phyloP scores from a whole-genome alignment of 768 basidiomycete genomes.

The Gautieria morchelliformis region DNA sequence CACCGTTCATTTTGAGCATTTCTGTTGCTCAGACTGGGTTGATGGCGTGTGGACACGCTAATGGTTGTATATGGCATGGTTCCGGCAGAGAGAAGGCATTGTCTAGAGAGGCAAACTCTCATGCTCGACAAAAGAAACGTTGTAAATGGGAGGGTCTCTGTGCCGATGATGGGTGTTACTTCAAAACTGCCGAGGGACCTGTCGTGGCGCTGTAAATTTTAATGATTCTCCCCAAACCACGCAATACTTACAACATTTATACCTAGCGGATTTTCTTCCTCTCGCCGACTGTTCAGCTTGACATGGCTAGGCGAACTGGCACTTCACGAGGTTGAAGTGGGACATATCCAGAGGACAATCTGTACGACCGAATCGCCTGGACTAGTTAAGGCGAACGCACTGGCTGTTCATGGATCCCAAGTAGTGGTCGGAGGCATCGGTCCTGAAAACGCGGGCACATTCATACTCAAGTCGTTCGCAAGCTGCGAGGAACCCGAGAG shows the following conservation, averaged over 20 bases:
- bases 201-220: slow-evolving; percentile 57
- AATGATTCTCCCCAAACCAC: background rate
- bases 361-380: slow-evolving; percentile 37
- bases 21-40: slow-evolving; percentile 50
- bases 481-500: background rate
- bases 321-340: slow-evolving; percentile 37
- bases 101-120: slow-evolving; percentile 12
- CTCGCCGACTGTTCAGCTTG: slow-evolving; percentile 40
- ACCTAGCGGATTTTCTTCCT: slow-evolving; percentile 39
- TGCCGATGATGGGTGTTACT: slow-evolving; percentile 31
- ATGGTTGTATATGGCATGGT: slow-evolving; percentile 64
- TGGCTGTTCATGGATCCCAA: slow-evolving; percentile 37
- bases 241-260: slow-evolving; percentile 1
- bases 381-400: slow-evolving; percentile 56
- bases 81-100: slow-evolving; percentile 50
- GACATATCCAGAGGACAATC: slow-evolving; percentile 27
- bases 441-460: slow-evolving; percentile 45
- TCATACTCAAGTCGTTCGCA: background rate
- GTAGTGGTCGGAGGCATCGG: slow-evolving; percentile 56
- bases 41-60: slow-evolving; percentile 64
- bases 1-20: slow-evolving; percentile 63
- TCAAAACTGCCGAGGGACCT: slow-evolving; percentile 61
- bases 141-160: slow-evolving; percentile 69
- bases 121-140: slow-evolving; percentile 37
- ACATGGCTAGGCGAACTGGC: slow-evolving; percentile 53